phyloP scores from a whole-genome alignment of 176 grass and related monocot species.

The Calamus simplicifolius region DNA sequence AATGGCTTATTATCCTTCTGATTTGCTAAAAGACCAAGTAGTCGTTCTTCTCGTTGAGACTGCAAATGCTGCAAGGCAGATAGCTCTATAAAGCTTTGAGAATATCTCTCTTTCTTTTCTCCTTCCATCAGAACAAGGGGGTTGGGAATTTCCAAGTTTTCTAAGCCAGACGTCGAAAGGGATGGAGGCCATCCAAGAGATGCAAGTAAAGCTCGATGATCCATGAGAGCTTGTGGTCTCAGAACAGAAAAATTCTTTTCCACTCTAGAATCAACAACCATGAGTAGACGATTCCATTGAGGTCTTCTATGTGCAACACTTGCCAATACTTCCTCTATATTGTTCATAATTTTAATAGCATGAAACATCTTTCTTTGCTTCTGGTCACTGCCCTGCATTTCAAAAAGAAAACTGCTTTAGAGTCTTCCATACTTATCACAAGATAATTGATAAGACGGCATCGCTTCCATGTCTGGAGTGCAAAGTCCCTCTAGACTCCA shows the following conservation, averaged over 20 bases:
- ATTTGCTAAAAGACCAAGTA: not conserved
- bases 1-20: not conserved
- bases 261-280: constrained; percentile 87
- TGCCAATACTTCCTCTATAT: constrained; percentile 60
- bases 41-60: constrained; percentile 40
- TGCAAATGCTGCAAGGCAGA: constrained; percentile 82
- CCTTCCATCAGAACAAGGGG: constrained; percentile 78
- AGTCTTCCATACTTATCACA: not conserved
- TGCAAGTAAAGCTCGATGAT: constrained; percentile 76
- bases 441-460: not conserved
- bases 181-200: constrained; percentile 79
- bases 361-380: constrained; percentile 65
- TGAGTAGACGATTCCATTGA: constrained; percentile 61
- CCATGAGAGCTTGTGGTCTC: constrained; percentile 64
- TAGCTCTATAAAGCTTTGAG: constrained; percentile 71
- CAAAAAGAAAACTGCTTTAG: not conserved
- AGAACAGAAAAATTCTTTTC: constrained; percentile 70
- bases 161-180: constrained; percentile 46
- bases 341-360: constrained; percentile 50
- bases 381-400: constrained; percentile 37
- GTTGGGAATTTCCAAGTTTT: constrained; percentile 42
- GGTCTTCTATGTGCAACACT: constrained; percentile 38
- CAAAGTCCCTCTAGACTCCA: not conserved
- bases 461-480: no score
- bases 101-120: constrained; percentile 54